These are phyloP conservation scores for Citrus inodora DNA, from an alignment of 345 rosid species.

Conservation along the genomic window DNA sequence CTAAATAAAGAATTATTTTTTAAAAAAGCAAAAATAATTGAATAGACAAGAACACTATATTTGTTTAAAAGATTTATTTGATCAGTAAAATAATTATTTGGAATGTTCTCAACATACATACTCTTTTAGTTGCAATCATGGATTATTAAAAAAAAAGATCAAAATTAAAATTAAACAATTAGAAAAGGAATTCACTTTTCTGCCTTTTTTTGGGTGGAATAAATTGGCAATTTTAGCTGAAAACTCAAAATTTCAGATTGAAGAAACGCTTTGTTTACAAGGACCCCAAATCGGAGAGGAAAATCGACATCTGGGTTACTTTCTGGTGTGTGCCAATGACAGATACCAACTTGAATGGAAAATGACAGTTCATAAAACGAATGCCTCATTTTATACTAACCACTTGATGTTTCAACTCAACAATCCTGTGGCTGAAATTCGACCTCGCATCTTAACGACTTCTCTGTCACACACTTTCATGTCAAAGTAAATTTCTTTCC, in stretches of 20 bases:
- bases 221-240: neutral
- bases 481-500: no score
- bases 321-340: slow-evolving; percentile 50
- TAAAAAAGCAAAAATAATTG: no score
- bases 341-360: slow-evolving; percentile 41
- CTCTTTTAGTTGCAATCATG: no score
- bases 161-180: no score
- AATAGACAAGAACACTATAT: no score
- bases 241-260: neutral
- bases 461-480: neutral
- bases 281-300: slow-evolving; percentile 20
- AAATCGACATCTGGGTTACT: slow-evolving; percentile 10
- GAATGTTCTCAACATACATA: no score
- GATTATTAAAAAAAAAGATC: no score
- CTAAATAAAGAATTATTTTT: no score
- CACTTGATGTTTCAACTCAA: slow-evolving; percentile 27
- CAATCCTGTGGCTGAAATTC: slow-evolving; percentile 20
- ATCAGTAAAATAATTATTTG: no score
- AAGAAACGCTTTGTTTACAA: slow-evolving; percentile 13
- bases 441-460: slow-evolving; percentile 11
- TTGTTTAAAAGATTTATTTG: no score
- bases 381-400: slow-evolving; percentile 16
- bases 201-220: neutral
- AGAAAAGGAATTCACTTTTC: no score
- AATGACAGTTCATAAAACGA: slow-evolving; percentile 9